Base-by-base conservation (phyloP, 2,329 filamentous ascomycete genomes). In the Pezicula neosporulosa region DNA sequence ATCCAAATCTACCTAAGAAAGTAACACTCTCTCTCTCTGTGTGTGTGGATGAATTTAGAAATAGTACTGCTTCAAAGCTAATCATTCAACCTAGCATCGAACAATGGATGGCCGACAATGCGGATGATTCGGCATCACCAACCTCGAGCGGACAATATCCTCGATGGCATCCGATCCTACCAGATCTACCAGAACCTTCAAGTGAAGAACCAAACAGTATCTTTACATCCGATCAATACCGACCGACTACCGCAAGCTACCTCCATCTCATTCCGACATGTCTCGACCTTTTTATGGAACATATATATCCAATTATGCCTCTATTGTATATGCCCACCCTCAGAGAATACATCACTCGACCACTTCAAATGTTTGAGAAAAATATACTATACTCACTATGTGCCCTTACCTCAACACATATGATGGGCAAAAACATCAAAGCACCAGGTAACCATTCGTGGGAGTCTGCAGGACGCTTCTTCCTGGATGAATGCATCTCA, bases 251-350 rank as follows among this genome's bases (percentile, higher is more conserved):
- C 55, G 67, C 76, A 56, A 69, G 62, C 66, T 84, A 67, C 59
- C 77, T 63, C 65, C 73, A 65, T 65, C 72, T 70, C 63, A 75
- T 70, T 56, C 82, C 69, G 64, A 80, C 62, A 66, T 84, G 81
- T 62, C 71, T 85, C 52, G 80, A 85, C 42, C 80, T 81, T 56
- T 86, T 81, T 68, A 81, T 83, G 66, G 70, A 75, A 58, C 75
- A 83, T 62, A 75, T 85, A 48, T 85, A 85, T 57, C 80, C 81
- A n/a, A 81, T 81, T 48, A 81, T 83, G 71, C 82, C 82, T 1
- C 73, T 85, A 4, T 66, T 85, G 7, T 77, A 83, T 49, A 80
- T 81, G 62, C 78, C 82, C 42, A 72, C 72, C 8, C 70, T 82
- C 43, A 71, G 76, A 43, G 72, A 71, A 57, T 78, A 80, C 63